Evolutionary conservation across 306 rosid species (phyloP).

Genomic region (Prunus salicina): DNA sequence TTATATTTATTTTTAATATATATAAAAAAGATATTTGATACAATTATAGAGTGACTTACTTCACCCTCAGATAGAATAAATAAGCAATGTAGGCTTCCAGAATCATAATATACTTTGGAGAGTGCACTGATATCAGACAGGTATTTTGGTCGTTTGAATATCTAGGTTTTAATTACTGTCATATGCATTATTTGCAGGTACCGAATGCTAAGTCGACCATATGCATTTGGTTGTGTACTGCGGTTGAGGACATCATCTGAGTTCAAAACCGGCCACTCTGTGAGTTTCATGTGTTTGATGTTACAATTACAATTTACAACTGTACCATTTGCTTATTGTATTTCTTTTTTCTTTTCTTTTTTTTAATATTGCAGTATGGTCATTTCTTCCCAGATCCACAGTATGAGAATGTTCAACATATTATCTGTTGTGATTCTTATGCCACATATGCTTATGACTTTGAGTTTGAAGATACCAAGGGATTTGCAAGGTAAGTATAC

Average conservation of each 20-base stretch:
- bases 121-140: neutral
- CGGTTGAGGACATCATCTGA: constrained; percentile 90
- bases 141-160: neutral
- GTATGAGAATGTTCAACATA: constrained; percentile 94
- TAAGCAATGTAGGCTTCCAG: neutral
- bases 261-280: constrained; percentile 82
- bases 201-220: constrained; percentile 91
- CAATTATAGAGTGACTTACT: neutral
- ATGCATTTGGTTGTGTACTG: constrained; percentile 89
- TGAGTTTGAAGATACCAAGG: constrained; percentile 76
- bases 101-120: neutral
- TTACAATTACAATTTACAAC: constrained; percentile 12
- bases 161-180: constrained; percentile 3
- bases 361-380: constrained; percentile 93
- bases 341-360: no score
- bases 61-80: neutral
- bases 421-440: constrained; percentile 93
- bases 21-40: neutral
- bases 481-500: constrained; percentile 75
- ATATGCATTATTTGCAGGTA: constrained; percentile 55
- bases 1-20: neutral
- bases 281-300: constrained; percentile 45
- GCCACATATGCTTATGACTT: constrained; percentile 97
- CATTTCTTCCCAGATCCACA: constrained; percentile 99
- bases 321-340: constrained; percentile 21